phyloP scores from a whole-genome alignment of 305 asterid genomes.

The Fraxinus paxiana region DNA sequence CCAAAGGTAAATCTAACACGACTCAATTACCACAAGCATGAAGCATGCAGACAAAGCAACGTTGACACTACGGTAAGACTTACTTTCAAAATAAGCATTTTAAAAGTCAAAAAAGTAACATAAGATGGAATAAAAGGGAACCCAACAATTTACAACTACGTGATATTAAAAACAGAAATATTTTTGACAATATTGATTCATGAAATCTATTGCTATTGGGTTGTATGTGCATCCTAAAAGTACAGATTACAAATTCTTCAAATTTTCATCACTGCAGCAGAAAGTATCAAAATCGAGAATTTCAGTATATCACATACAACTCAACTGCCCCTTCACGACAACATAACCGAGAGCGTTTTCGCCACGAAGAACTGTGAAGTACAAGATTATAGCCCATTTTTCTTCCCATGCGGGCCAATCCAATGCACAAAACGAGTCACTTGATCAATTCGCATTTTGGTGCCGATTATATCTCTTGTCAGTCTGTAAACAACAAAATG shows the following conservation, averaged over 20 bases:
- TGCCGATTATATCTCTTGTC: background rate
- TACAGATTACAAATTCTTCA: slow-evolving; percentile 24
- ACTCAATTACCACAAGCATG: background rate
- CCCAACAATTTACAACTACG: background rate
- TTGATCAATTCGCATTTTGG: background rate
- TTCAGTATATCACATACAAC: background rate
- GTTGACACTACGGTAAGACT: background rate
- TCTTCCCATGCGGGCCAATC: background rate
- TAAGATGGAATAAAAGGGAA: background rate
- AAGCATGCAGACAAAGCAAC: background rate
- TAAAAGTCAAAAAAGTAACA: background rate
- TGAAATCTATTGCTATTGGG: background rate
- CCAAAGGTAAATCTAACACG: background rate
- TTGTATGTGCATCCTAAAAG: slow-evolving; percentile 7
- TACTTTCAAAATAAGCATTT: background rate
- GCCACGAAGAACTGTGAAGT: background rate
- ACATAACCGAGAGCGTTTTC: background rate
- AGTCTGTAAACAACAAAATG: background rate
- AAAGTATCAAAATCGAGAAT: background rate
- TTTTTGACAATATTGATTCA: background rate
- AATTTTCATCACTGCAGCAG: slow-evolving; percentile 15
- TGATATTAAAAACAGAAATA: background rate
- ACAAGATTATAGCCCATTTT: background rate
- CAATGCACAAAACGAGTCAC: background rate
- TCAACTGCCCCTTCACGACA: background rate